phyloP scores from a whole-genome alignment of 2,329 filamentous ascomycete species.

The Fusarium clavum region DNA sequence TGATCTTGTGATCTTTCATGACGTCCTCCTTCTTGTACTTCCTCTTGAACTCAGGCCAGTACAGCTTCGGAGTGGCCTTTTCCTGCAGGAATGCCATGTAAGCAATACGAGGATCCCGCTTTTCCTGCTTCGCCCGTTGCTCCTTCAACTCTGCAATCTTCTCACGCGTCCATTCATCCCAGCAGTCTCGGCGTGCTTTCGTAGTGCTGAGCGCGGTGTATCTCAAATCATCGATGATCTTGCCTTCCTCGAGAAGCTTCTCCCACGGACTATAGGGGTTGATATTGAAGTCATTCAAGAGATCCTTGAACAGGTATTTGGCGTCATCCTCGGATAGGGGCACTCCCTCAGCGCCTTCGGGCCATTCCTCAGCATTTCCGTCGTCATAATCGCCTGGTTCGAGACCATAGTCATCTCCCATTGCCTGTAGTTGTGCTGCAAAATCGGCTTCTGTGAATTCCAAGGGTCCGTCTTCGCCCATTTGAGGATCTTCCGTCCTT shows the following conservation, averaged over 20 bases:
- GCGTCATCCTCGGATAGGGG: constrained; percentile 81
- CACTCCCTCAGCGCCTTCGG: constrained; percentile 77
- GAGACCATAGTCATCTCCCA: constrained; percentile 86
- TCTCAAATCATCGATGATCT: constrained; percentile 84
- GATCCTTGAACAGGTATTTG: constrained; percentile 81
- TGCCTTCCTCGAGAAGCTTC: constrained; percentile 83
- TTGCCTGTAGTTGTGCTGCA: constrained; percentile 87
- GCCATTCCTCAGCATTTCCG: constrained; percentile 69
- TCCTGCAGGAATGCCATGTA: constrained; percentile 86
- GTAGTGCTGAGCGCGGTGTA: constrained; percentile 88
- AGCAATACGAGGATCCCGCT: constrained; percentile 83
- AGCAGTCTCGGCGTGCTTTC: constrained; percentile 83
- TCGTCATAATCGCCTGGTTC: constrained; percentile 82
- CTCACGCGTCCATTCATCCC: constrained; percentile 84
- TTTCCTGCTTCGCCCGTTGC: constrained; percentile 78
- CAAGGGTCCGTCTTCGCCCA: constrained; percentile 63
- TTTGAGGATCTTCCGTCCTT: constrained; percentile 70
- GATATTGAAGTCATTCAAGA: constrained; percentile 84
- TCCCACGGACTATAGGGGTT: constrained; percentile 95
- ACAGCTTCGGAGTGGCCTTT: constrained; percentile 88
- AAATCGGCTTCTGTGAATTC: constrained; percentile 97
- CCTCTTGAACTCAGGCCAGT: constrained; percentile 96
- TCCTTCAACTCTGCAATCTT: constrained; percentile 79
- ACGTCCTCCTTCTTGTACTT: constrained; percentile 85
- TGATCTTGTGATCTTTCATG: constrained; percentile 79